Percentiles rank a stretch among this genome's conserved stretches.
Conservation (phyloP, 73 alveolate genomes). For the Tetrahymena borealis region DNA sequence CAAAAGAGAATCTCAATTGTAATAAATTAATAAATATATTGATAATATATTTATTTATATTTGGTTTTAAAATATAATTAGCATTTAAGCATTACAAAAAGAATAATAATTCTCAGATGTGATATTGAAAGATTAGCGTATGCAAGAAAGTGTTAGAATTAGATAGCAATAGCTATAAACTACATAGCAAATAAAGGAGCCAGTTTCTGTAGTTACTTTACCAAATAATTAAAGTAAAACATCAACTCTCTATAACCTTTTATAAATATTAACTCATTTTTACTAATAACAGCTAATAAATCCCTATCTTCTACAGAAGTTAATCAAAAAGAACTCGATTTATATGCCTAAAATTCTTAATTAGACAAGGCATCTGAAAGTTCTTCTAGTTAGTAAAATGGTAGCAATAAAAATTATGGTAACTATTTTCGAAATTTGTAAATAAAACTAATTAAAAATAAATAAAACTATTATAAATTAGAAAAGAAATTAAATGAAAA, state of each 20-base stretch:
- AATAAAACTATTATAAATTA: background rate
- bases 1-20: background rate
- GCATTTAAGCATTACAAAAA: background rate
- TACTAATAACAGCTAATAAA: background rate
- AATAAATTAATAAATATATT: background rate
- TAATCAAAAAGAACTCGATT: background rate
- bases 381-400: background rate
- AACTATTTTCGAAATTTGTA: background rate
- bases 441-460: background rate
- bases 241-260: too few relatives aligned
- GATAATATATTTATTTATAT: background rate
- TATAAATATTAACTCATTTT: too few relatives aligned
- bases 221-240: too few relatives aligned
- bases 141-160: slow-evolving; percentile 12
- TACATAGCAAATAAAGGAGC: background rate
- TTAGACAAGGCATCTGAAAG: background rate
- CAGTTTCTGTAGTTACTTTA: background rate
- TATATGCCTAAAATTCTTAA: background rate
- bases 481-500: slow-evolving; percentile 30
- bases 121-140: slow-evolving; percentile 12
- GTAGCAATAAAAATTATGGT: background rate
- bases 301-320: background rate
- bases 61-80: background rate
- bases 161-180: background rate
- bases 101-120: background rate